These are phyloP conservation scores for Gloeostereum incarnatum DNA, from an alignment of 768 basidiomycete species.

Conservation along the genomic window DNA sequence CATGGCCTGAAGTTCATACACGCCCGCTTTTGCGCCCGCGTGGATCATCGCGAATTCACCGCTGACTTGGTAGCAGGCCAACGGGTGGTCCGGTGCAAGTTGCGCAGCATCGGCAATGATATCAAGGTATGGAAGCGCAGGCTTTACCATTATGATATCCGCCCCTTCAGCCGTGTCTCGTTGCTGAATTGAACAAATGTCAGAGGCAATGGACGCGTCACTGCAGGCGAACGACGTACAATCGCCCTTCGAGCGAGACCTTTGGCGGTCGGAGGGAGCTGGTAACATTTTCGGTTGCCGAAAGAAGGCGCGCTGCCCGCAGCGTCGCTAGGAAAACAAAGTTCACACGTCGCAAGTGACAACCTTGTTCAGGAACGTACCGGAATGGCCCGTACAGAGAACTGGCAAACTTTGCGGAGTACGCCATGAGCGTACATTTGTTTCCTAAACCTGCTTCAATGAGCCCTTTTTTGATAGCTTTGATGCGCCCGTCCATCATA, in stretches of 20 bases:
- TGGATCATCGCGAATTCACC: constrained; percentile 98
- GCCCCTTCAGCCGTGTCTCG: constrained; percentile 89
- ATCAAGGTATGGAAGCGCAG: constrained; percentile 92
- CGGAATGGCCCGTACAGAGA: constrained; percentile 94
- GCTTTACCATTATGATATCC: constrained; percentile 99
- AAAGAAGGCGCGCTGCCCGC: constrained; percentile 94
- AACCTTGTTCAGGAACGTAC: constrained; percentile 29
- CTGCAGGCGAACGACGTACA: constrained; percentile 35
- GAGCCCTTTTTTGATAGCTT: constrained; percentile 77
- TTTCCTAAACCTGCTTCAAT: constrained; percentile 83
- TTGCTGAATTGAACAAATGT: constrained; percentile 40
- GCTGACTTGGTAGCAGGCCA: constrained; percentile 97
- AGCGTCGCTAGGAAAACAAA: constrained; percentile 62
- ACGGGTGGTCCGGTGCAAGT: constrained; percentile 77
- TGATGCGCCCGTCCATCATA: constrained; percentile 98
- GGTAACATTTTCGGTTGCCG: constrained; percentile 96
- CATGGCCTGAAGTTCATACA: constrained; percentile 90
- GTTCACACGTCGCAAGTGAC: too few relatives aligned
- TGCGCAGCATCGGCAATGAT: constrained; percentile 83
- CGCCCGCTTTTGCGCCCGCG: constrained; percentile 86
- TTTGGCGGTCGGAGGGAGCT: constrained; percentile 81
- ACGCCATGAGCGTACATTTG: constrained; percentile 89
- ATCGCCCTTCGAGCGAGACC: constrained; percentile 92
- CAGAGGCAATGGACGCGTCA: neutral
- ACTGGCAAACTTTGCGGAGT: constrained; percentile 97